phyloP scores from a whole-genome alignment of 345 rosid species.

The Populus tremula region DNA sequence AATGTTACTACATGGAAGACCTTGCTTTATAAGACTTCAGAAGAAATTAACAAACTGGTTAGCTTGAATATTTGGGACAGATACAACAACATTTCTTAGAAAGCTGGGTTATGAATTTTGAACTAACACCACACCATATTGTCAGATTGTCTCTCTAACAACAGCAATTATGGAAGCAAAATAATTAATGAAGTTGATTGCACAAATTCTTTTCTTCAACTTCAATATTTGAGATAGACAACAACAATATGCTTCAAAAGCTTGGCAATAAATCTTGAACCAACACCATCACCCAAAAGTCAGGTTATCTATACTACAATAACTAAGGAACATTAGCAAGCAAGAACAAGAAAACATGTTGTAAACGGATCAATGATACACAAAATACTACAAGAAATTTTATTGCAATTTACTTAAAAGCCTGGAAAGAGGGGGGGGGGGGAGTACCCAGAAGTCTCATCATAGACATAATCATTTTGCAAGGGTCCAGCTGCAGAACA shows the following conservation, averaged over 20 bases:
- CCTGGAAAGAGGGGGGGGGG: background rate
- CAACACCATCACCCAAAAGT: background rate
- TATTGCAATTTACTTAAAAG: background rate
- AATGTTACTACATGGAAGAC: background rate
- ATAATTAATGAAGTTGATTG: background rate
- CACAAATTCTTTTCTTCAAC: background rate
- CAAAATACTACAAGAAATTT: background rate
- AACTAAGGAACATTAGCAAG: background rate
- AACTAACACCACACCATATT: background rate
- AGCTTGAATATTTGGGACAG: background rate
- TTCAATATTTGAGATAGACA: background rate
- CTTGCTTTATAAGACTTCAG: background rate
- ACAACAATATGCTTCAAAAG: background rate
- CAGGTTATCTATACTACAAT: background rate
- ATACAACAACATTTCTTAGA: background rate
- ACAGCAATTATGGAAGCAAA: background rate
- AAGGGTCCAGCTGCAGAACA: conserved; percentile 51
- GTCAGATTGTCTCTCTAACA: background rate
- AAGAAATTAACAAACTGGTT: background rate
- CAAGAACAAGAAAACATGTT: background rate
- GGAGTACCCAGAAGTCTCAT: conserved; percentile 83
- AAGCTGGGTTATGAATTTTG: background rate
- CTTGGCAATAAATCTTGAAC: background rate
- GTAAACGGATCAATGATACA: background rate
- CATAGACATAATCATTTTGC: conserved; percentile 69